These are phyloP conservation scores for Tylopilus felleus DNA, from an alignment of 768 basidiomycete genomes.

Conservation along the genomic window DNA sequence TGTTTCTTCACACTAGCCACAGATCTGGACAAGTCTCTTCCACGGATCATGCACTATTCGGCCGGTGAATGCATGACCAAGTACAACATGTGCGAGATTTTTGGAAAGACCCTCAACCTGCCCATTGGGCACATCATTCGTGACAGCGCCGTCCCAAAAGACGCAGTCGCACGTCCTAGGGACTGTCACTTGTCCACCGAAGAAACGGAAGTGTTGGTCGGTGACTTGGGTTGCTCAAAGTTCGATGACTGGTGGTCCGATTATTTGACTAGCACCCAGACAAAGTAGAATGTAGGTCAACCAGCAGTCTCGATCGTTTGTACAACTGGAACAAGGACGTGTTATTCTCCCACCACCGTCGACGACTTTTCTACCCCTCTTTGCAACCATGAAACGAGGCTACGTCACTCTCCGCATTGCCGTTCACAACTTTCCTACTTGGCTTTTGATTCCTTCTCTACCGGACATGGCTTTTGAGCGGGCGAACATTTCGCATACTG, in stretches of 20 bases:
- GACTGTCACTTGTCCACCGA: slow-evolving; percentile 77
- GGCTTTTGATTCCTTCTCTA: slow-evolving; percentile 1
- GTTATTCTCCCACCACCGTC: neutral
- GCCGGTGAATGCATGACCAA: slow-evolving; percentile 83
- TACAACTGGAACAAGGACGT: slow-evolving; percentile 7
- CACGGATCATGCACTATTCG: slow-evolving; percentile 80
- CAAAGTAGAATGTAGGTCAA: slow-evolving; percentile 10
- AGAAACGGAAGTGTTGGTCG: slow-evolving; percentile 68
- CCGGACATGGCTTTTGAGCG: slow-evolving; percentile 10
- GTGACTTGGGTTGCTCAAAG: slow-evolving; percentile 55
- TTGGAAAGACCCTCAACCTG: slow-evolving; percentile 65
- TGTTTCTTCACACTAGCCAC: slow-evolving; percentile 12
- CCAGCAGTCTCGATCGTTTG: neutral
- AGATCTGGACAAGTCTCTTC: slow-evolving; percentile 34
- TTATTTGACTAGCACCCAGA: slow-evolving; percentile 33
- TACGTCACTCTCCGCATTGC: neutral
- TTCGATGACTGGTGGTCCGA: slow-evolving; percentile 87
- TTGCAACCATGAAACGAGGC: neutral
- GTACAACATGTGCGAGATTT: slow-evolving; percentile 85
- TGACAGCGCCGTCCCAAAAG: slow-evolving; percentile 62
- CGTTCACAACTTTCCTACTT: neutral
- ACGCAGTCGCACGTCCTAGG: slow-evolving; percentile 70
- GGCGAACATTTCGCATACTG: slow-evolving; percentile 12
- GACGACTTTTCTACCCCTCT: neutral
- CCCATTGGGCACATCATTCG: slow-evolving; percentile 74